Base-by-base conservation (phyloP, 1,139 yeast genomes). In the Kurtzmaniella quercitrusa region DNA sequence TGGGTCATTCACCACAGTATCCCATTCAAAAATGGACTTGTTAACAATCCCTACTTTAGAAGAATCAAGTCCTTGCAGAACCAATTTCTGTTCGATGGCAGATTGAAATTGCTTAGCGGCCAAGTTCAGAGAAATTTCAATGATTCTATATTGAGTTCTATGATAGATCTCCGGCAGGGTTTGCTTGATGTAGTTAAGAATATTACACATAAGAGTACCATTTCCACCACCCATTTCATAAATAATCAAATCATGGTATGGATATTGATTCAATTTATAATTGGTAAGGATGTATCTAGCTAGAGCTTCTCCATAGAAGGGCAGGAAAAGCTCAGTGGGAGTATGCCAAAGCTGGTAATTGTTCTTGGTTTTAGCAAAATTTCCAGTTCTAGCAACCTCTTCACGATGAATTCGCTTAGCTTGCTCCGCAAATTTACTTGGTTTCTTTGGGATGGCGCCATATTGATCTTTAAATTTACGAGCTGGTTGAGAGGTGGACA, bases 191-290 rank as follows among this genome's bases (percentile, higher is more conserved):
- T 74, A 88, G 54, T 82, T 82, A 51, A 88, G 64, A n/a, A 88
- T 77, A 56, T 88, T 84, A 47, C 78, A 63, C 96, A 88, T 88
- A 46, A 88, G 63, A 0, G 95, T 88, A 43, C 95, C 95, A 56
- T 88, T 88, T 51, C 96, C 96, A 33, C 93, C 95, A 46, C 96
- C 96, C 75, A 87, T 81, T 63, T 89, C 96, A 62, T 87, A 89
- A 12, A 88, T 85, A 7, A 81, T 70, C 41, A 88, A 67, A 52
- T 83, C 89, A 33, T 76, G 66, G 51, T 79, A 78, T 0, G 88
- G 87, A 50, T 77, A 82, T 33, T 53, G 49, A 45, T 82, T 80
- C 44, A 80, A 60, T 56, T 82, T 82, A 60, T 83, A 85, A 56
- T 83, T 82, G n/a, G 79, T 79, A 39, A 88, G 59, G 12, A 89